Percentiles rank a stretch among this genome's conserved stretches.
Evolutionary conservation across 1,139 yeast genomes (phyloP).

Genomic region (Arxiozyma telluris): DNA sequence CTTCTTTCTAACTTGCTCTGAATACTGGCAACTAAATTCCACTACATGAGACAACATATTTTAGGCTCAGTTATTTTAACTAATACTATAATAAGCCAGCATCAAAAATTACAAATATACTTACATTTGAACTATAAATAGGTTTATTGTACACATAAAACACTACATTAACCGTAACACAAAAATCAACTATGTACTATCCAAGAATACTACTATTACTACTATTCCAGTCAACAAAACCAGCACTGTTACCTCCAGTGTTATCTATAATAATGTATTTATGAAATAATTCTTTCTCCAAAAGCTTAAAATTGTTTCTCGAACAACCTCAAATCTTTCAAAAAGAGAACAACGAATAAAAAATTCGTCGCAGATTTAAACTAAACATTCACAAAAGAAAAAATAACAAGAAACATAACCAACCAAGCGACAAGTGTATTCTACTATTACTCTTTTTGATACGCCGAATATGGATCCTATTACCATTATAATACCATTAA

Average conservation of each 20-base stretch:
- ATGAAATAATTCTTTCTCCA: background rate
- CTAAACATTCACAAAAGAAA: background rate
- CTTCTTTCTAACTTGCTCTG: slow-evolving; percentile 27
- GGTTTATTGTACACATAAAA: background rate
- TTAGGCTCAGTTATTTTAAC: background rate
- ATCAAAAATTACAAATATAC: background rate
- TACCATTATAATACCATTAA: background rate
- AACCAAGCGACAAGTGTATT: no score
- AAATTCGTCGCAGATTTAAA: background rate
- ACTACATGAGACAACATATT: slow-evolving; percentile 16
- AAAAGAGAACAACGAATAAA: background rate
- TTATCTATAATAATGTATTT: no score
- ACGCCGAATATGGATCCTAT: background rate
- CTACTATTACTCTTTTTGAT: no score
- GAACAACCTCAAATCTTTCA: background rate
- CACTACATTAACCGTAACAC: background rate
- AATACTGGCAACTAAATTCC: slow-evolving; percentile 28
- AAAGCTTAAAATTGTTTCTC: background rate
- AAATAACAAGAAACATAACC: background rate
- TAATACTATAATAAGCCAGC: background rate
- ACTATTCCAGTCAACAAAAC: background rate
- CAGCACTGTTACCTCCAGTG: background rate
- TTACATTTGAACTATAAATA: no score
- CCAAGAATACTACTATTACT: background rate
- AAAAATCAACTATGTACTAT: background rate